A percentile compares a stretch with the other conserved stretches of the same genome.
Conservation (phyloP, 139 green algal genomes). For the Tetraselmis striata region DNA sequence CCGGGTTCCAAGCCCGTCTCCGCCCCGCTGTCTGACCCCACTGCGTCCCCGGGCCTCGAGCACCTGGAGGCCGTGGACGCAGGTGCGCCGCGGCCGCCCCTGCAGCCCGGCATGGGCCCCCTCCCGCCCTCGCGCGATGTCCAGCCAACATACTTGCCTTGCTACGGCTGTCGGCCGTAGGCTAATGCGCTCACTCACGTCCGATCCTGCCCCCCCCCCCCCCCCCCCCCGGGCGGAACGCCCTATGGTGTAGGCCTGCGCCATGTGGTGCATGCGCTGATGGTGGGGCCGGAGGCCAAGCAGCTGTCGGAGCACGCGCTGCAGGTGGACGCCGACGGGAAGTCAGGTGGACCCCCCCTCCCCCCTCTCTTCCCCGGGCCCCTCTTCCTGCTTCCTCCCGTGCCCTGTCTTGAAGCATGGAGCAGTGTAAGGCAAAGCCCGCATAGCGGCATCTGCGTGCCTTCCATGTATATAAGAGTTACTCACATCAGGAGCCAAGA, state of each 20-base stretch:
- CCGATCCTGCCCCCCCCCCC: too few species aligned
- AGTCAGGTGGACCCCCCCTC: too few species aligned
- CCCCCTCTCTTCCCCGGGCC: too few species aligned
- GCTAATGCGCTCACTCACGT: not conserved
- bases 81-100: slow-evolving; percentile 12
- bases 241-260: slow-evolving; percentile 49
- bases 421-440: too few species aligned
- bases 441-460: too few species aligned
- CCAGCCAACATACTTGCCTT: not conserved
- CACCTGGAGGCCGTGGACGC: slow-evolving; percentile 35
- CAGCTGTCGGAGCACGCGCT: slow-evolving; percentile 37
- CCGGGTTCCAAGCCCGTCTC: slow-evolving; percentile 57
- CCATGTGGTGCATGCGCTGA: slow-evolving; percentile 71
- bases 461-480: too few species aligned
- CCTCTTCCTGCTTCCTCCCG: too few species aligned
- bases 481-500: too few species aligned
- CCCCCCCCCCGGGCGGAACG: too few species aligned
- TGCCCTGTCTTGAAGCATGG: too few species aligned
- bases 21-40: slow-evolving; percentile 72
- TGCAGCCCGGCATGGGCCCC: not conserved
- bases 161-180: not conserved
- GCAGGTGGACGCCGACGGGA: slow-evolving; percentile 17
- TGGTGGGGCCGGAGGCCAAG: slow-evolving; percentile 59
- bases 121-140: not conserved
- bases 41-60: slow-evolving; percentile 40